Base-by-base conservation (phyloP, 1,139 yeast genomes). In the Lodderomyces margitis region DNA sequence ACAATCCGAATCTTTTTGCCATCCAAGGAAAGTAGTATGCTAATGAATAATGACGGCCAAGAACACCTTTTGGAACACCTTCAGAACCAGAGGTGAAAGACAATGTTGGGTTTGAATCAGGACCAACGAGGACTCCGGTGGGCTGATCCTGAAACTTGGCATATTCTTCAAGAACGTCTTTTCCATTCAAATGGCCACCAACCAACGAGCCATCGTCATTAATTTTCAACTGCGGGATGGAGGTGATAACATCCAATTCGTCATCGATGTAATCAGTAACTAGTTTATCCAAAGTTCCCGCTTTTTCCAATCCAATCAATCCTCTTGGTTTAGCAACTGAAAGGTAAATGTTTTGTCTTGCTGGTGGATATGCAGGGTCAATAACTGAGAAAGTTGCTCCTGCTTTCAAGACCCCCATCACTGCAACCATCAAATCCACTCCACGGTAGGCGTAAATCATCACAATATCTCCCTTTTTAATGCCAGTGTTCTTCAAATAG, bases 1-100 rank as follows among this genome's bases (percentile, higher is more conserved):
- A 77, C 38, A 92, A 75, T 34, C 82, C 80, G 58, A 94, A 92
- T 41, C 83, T 78, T 59, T 87, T 66, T 14, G 97, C 76, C 99
- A 92, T 92, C 99, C 99, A 92, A 31, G 96, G 96, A 77, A 92
- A 92, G 64, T 92, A 92, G 68, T 94, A 92, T 1, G 98, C 96
- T 50, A 92, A 74, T 1, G 98, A 91, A 63, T 83, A 94, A 60
- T 94, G 98, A 67, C 99, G 87, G 36, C 99, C 99, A 49, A 88
- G 75, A 21, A 92, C 99, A 70, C 99, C 99, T 68, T 92, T 92
- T 54, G 99, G 99, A 51, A 92, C 74, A 62, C 99, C 99, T 66
- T 92, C 99, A 10, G 96, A 87, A 30, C 99, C 99, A 17, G 96
- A 87, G n/a, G 99, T 92, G 68, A 92, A 92, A 0, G 97, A 87